Conservation (phyloP, 306 rosid species). For the Erythrophleum fordii region DNA sequence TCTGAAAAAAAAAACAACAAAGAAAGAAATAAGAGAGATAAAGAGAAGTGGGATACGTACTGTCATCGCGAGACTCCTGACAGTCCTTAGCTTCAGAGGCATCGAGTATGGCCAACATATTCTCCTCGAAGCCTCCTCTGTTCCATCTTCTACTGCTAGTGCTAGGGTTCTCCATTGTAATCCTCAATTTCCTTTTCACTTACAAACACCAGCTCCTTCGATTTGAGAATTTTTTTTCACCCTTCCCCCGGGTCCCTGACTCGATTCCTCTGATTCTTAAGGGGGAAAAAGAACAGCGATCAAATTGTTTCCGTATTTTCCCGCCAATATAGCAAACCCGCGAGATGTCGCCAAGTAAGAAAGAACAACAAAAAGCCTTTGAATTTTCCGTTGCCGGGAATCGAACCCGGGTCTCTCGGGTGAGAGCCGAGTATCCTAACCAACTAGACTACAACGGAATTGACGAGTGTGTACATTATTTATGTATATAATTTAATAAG, state of each 20-base stretch:
- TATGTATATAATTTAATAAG: too few relatives aligned
- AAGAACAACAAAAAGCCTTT: too few relatives aligned
- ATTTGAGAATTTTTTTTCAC: neutral
- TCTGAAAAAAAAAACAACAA: neutral
- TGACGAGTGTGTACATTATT: too few relatives aligned
- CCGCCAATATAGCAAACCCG: conserved; percentile 32
- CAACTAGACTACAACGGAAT: conserved; percentile 63
- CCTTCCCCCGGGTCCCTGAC: neutral
- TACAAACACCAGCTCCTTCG: neutral
- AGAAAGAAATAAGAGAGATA: too few relatives aligned
- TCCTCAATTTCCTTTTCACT: neutral
- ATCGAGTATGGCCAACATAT: conserved; percentile 72
- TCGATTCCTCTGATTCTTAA: too few relatives aligned
- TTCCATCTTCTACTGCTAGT: conserved; percentile 31
- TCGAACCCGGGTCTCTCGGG: conserved; percentile 56
- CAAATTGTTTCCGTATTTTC: neutral
- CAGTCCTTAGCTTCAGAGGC: conserved; percentile 63
- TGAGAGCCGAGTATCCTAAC: conserved; percentile 53
- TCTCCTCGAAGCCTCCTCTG: conserved; percentile 61
- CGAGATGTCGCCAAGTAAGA: too few relatives aligned
- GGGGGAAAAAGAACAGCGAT: too few relatives aligned
- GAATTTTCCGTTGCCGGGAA: conserved; percentile 57
- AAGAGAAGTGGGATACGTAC: conserved; percentile 41
- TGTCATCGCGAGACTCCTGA: conserved; percentile 72
- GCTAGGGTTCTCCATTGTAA: conserved; percentile 53